Evolutionary conservation across 805 yeast genomes (phyloP).

Genomic region (Zygosaccharomyces bailii): DNA sequence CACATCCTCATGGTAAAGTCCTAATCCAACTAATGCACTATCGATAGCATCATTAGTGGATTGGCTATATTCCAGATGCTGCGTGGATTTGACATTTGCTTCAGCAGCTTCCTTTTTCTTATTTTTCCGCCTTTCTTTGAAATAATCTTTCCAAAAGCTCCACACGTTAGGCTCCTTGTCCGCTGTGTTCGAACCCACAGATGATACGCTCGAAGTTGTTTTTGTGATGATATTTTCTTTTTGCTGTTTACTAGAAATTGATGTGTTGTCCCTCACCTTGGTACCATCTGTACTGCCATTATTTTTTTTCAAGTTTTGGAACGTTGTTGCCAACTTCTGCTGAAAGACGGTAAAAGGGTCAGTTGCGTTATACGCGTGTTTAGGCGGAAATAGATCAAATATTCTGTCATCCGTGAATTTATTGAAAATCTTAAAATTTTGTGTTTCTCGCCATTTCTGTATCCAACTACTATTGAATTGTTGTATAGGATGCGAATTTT

Average conservation of each 20-base stretch:
- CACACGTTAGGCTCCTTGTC: conserved; percentile 19
- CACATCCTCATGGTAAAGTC: conserved; percentile 17
- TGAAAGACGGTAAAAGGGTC: conserved; percentile 31
- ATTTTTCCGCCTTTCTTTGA: conserved; percentile 22
- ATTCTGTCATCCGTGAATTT: conserved; percentile 62
- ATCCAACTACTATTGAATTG: conserved; percentile 47
- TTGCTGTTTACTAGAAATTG: conserved; percentile 5
- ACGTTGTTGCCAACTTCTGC: conserved; percentile 32
- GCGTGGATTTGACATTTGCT: conserved; percentile 12
- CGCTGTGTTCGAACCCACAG: conserved; percentile 2
- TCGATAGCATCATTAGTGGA: conserved; percentile 22
- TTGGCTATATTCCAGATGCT: conserved; percentile 13
- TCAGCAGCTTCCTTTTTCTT: conserved; percentile 10
- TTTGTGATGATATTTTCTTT: conserved; percentile 1
- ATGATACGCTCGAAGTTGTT: conserved; percentile 1
- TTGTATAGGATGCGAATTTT: conserved; percentile 36
- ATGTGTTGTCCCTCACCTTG: conserved; percentile 5
- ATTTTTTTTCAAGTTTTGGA: conserved; percentile 32
- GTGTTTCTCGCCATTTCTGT: conserved; percentile 51
- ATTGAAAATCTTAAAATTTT: conserved; percentile 54
- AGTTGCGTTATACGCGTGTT: conserved; percentile 34
- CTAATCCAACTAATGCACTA: conserved; percentile 26
- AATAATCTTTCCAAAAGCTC: conserved; percentile 30
- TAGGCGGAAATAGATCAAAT: conserved; percentile 58
- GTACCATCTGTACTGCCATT: conserved; percentile 5